A percentile compares a stretch with the other conserved stretches of the same genome.
Conservation (phyloP, 306 rosid genomes). For the Vigna nakashimae region DNA sequence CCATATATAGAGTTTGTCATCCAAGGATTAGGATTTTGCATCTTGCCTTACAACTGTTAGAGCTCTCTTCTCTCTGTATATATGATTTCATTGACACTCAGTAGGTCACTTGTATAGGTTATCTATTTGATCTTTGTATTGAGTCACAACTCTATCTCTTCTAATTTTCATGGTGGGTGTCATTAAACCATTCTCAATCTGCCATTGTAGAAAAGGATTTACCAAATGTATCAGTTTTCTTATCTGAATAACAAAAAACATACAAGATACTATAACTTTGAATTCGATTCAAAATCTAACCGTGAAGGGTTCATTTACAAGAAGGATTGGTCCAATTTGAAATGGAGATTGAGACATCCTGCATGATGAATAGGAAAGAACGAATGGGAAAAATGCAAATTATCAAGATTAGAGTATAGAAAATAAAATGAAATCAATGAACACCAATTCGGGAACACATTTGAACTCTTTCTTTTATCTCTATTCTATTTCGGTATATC, state of each 20-base stretch:
- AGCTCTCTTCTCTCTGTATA: not conserved
- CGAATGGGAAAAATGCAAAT: constrained; percentile 15
- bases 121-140: constrained; percentile 72
- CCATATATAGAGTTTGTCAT: not conserved
- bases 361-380: constrained; percentile 35
- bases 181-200: constrained; percentile 90
- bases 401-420: not conserved
- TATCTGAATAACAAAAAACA: constrained; percentile 7
- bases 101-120: constrained; percentile 61
- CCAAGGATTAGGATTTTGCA: not conserved
- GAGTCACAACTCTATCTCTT: constrained; percentile 71
- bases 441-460: not conserved
- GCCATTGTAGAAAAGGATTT: constrained; percentile 44
- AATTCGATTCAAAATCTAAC: constrained; percentile 51
- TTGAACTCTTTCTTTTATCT: too few species aligned
- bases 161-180: constrained; percentile 93
- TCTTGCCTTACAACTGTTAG: not conserved
- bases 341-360: constrained; percentile 76
- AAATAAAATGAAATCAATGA: not conserved
- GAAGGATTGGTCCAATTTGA: constrained; percentile 88
- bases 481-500: too few species aligned
- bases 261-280: not conserved
- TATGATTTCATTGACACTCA: not conserved
- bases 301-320: constrained; percentile 80
- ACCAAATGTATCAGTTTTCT: constrained; percentile 30